phyloP scores from a whole-genome alignment of 345 rosid species.

The Eucalyptus sp. region DNA sequence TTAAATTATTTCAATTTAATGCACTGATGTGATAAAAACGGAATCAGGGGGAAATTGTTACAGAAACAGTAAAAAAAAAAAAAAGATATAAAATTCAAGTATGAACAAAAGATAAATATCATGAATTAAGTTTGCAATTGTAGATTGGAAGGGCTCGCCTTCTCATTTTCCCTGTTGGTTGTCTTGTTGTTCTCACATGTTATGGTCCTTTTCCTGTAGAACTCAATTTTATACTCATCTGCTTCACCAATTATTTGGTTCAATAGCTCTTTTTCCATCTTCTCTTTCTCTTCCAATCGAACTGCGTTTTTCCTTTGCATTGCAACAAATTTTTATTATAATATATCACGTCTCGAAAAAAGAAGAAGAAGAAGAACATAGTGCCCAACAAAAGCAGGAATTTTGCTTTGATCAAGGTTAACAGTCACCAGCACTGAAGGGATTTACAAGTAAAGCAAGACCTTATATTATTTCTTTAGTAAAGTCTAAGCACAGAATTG shows the following conservation, averaged over 20 bases:
- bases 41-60: not conserved
- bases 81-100: not conserved
- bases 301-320: conserved; percentile 41
- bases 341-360: not conserved
- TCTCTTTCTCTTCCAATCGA: conserved; percentile 59
- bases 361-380: not conserved
- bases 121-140: not conserved
- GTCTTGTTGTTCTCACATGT: conserved; percentile 45
- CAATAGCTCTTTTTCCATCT: conserved; percentile 47
- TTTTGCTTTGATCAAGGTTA: not conserved
- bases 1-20: not conserved
- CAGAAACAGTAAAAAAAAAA: no score
- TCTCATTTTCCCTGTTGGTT: conserved; percentile 60
- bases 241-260: conserved; percentile 52
- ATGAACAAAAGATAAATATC: not conserved
- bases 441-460: not conserved
- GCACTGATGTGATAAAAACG: not conserved
- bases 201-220: conserved; percentile 41
- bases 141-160: conserved; percentile 13
- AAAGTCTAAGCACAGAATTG: no score
- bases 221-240: conserved; percentile 44
- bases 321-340: not conserved
- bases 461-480: not conserved
- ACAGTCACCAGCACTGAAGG: not conserved
- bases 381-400: not conserved